Conservation (phyloP, 441 rosid genomes). For the Manihot esculenta region DNA sequence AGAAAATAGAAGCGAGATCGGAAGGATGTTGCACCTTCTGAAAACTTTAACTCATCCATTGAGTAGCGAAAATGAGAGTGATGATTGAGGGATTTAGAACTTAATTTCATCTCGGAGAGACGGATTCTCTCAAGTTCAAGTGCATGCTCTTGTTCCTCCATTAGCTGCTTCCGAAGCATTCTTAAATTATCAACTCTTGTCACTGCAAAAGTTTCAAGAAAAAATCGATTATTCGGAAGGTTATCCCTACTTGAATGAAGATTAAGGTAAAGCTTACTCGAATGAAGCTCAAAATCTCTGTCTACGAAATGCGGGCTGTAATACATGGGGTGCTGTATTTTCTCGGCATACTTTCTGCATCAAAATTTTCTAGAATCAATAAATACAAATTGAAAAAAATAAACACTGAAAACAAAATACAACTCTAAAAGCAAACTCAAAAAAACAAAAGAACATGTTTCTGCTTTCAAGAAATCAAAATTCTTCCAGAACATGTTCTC, state of each 20-base stretch:
- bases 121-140: slow-evolving; percentile 47
- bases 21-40: slow-evolving; percentile 42
- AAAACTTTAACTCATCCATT: slow-evolving; percentile 41
- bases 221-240: too few species aligned
- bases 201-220: slow-evolving; percentile 27
- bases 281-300: slow-evolving; percentile 59
- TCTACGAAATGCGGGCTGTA: slow-evolving; percentile 45
- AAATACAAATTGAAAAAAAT: neutral
- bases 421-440: neutral
- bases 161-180: slow-evolving; percentile 39
- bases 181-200: slow-evolving; percentile 48
- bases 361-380: neutral
- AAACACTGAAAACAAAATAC: neutral
- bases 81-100: slow-evolving; percentile 34
- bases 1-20: too few species aligned
- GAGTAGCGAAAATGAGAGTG: slow-evolving; percentile 50
- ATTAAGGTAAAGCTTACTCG: too few species aligned
- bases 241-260: too few species aligned
- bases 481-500: neutral
- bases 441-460: neutral
- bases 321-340: slow-evolving; percentile 46
- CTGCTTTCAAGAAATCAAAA: neutral
- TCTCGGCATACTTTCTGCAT: slow-evolving; percentile 55
- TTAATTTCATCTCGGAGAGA: slow-evolving; percentile 38
- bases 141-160: slow-evolving; percentile 52